These are phyloP conservation scores for Aotearoamyces nothofagi DNA, from an alignment of 2,329 filamentous ascomycete genomes.

Conservation along the genomic window DNA sequence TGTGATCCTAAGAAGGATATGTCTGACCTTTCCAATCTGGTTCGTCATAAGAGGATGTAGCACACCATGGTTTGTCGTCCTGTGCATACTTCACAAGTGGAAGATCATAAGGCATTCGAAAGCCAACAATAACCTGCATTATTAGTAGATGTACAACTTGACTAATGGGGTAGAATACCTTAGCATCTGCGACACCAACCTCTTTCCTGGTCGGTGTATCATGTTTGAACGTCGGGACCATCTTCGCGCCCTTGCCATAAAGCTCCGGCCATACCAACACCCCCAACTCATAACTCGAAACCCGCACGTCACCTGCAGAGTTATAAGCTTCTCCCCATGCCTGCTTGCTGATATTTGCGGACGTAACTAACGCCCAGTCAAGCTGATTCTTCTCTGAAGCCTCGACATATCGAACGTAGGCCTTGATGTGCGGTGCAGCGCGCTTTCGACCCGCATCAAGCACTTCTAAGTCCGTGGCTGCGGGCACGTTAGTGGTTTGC, in stretches of 20 bases:
- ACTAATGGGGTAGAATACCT: conserved; percentile 4
- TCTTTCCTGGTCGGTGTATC: conserved; percentile 32
- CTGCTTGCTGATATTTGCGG: conserved; percentile 83
- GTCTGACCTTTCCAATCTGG: conserved; percentile 41
- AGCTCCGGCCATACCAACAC: conserved; percentile 68
- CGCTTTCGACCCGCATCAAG: conserved; percentile 43
- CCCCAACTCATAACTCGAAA: conserved; percentile 73
- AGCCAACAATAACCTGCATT: conserved; percentile 35
- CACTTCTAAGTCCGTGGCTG: conserved; percentile 3
- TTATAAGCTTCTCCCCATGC: conserved; percentile 63
- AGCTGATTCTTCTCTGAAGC: conserved; percentile 28
- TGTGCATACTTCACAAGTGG: conserved; percentile 51
- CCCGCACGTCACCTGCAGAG: conserved; percentile 42
- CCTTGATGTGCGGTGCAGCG: conserved; percentile 82
- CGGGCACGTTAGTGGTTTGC: too few relatives aligned
- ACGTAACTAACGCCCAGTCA: conserved; percentile 77
- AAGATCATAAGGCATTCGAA: conserved; percentile 72
- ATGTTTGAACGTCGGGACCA: conserved; percentile 53
- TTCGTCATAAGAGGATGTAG: conserved; percentile 39
- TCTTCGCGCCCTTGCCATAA: conserved; percentile 29
- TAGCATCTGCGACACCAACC: conserved; percentile 5
- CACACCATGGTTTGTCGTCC: conserved; percentile 64
- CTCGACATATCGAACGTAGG: conserved; percentile 54
- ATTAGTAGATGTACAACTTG: background rate
- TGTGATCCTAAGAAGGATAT: conserved; percentile 18